These are phyloP conservation scores for Rhodamnia rubescens DNA, from an alignment of 345 rosid genomes.

Conservation along the genomic window DNA sequence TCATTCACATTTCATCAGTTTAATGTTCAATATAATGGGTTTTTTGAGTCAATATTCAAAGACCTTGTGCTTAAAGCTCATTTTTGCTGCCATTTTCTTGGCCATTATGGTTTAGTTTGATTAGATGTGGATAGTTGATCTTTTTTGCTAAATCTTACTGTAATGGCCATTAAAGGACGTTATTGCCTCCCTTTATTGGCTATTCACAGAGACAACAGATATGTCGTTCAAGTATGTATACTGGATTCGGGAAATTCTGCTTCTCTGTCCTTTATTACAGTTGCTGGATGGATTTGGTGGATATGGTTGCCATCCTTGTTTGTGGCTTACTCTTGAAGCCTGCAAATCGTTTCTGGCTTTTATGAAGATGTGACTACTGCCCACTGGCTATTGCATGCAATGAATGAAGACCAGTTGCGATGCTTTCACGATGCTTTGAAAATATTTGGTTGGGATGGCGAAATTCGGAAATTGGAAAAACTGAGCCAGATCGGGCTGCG, in stretches of 20 bases:
- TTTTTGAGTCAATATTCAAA: constrained; percentile 1
- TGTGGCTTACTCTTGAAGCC: not conserved
- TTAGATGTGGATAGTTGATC: not conserved
- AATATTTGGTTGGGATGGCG: not conserved
- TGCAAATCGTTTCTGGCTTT: not conserved
- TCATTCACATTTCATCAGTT: constrained; percentile 8
- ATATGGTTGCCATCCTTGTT: not conserved
- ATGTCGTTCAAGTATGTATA: not conserved
- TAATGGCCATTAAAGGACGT: not conserved
- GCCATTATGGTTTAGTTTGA: not conserved
- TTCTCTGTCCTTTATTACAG: not conserved
- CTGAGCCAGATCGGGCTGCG: not conserved
- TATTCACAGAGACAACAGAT: not conserved
- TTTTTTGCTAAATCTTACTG: not conserved
- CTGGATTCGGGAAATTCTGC: not conserved
- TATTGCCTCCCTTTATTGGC: not conserved
- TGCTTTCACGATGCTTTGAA: not conserved
- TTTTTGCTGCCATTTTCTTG: not conserved
- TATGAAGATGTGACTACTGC: not conserved
- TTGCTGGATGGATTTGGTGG: not conserved
- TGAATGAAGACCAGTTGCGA: not conserved
- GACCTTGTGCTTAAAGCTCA: not conserved
- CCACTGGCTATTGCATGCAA: not conserved
- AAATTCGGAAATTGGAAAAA: not conserved
- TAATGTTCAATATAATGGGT: not conserved